Evolutionary conservation across 352 stramenopile species (phyloP).

Genomic region (Pythium coloratum): DNA sequence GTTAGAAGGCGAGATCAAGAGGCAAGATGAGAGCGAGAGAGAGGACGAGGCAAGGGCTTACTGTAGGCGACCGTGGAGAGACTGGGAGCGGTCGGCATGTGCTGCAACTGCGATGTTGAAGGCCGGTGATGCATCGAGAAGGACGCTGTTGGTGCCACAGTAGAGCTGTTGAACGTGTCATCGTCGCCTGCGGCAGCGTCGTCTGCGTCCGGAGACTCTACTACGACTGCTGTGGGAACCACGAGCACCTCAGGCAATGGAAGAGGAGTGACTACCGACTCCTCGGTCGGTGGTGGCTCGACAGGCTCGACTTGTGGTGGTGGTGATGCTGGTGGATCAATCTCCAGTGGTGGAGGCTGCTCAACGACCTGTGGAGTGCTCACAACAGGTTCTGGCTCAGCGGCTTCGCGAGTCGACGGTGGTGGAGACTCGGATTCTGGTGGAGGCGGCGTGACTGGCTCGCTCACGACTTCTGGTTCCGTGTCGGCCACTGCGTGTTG

Average conservation of each 20-base stretch:
- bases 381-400: background rate
- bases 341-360: background rate
- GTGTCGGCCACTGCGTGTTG: background rate
- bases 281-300: background rate
- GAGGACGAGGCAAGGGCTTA: constrained; percentile 10
- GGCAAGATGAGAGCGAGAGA: background rate
- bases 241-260: background rate
- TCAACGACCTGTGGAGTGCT: background rate
- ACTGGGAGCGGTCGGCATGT: constrained; percentile 32
- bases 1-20: background rate
- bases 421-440: constrained; percentile 8
- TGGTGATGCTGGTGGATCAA: background rate
- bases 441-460: background rate
- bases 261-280: background rate
- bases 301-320: background rate
- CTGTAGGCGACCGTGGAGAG: constrained; percentile 26
- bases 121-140: background rate
- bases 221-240: background rate
- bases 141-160: background rate
- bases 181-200: background rate
- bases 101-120: constrained; percentile 18
- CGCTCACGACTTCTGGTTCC: constrained; percentile 13
- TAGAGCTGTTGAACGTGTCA: constrained; percentile 3
- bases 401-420: background rate
- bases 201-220: background rate